Percentiles rank a stretch among this genome's conserved stretches.
phyloP scores from a whole-genome alignment of 352 stramenopile species.

The Aphanomyces cochlioides region DNA sequence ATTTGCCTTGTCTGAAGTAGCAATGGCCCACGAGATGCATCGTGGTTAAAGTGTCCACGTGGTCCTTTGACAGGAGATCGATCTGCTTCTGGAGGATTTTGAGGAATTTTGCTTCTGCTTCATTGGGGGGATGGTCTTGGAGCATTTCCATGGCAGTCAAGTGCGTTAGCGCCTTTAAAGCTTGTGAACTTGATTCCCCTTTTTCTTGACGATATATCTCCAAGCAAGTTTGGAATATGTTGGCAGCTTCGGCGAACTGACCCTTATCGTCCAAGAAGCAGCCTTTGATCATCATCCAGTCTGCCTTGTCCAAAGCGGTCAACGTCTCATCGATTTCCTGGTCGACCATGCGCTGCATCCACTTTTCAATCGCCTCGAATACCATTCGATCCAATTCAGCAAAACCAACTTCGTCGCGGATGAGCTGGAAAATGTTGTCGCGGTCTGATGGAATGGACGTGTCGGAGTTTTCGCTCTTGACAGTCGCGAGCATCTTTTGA shows the following conservation, averaged over 20 bases:
- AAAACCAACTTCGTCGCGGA: neutral
- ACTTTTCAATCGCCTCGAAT: conserved; percentile 7
- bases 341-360: conserved; percentile 7
- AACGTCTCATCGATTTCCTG: neutral
- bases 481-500: neutral
- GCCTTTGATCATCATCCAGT: neutral
- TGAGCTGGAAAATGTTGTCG: conserved; percentile 1
- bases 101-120: too few species aligned
- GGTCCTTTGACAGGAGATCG: too few species aligned
- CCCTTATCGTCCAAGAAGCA: neutral
- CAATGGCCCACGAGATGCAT: too few species aligned
- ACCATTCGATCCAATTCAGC: conserved; percentile 6
- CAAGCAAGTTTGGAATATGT: too few species aligned
- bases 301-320: neutral
- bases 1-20: too few species aligned
- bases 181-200: too few species aligned
- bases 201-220: too few species aligned
- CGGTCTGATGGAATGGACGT: neutral
- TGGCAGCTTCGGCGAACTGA: neutral
- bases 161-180: too few species aligned
- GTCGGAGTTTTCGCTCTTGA: neutral
- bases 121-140: too few species aligned
- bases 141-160: too few species aligned
- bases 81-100: too few species aligned
- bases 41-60: too few species aligned